Conservation (phyloP, 805 yeast species). For the Pichia paraexigua region DNA sequence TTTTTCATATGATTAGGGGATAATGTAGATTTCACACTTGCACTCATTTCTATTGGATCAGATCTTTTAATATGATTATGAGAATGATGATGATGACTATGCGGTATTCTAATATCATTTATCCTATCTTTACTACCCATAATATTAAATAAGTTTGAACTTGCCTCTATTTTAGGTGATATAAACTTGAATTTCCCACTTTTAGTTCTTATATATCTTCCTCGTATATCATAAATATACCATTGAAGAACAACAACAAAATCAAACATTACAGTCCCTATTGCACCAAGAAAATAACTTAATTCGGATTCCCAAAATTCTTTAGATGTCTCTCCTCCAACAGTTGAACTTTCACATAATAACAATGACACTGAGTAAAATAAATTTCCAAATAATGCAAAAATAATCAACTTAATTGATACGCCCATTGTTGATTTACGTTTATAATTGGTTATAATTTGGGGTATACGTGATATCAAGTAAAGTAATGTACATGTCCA, state of each 20-base stretch:
- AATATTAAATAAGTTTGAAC: neutral
- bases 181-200: conserved; percentile 1
- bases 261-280: conserved; percentile 47
- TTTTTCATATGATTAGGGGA: conserved; percentile 27
- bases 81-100: neutral
- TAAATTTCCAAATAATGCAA: conserved; percentile 44
- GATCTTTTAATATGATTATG: neutral
- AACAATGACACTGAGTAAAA: conserved; percentile 41
- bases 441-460: conserved; percentile 37
- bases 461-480: conserved; percentile 44
- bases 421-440: conserved; percentile 44
- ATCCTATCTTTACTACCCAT: neutral
- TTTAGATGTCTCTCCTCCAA: conserved; percentile 25
- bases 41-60: conserved; percentile 8
- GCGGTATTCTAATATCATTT: too few species aligned
- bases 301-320: conserved; percentile 34
- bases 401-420: conserved; percentile 39
- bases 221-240: conserved; percentile 23
- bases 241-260: conserved; percentile 37
- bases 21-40: conserved; percentile 20
- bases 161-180: neutral
- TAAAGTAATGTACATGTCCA: conserved; percentile 47
- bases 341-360: conserved; percentile 35
- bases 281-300: conserved; percentile 41
- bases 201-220: neutral